phyloP scores from a whole-genome alignment of 164 flowering plant genomes.

The Chloranthus sessilifolius region DNA sequence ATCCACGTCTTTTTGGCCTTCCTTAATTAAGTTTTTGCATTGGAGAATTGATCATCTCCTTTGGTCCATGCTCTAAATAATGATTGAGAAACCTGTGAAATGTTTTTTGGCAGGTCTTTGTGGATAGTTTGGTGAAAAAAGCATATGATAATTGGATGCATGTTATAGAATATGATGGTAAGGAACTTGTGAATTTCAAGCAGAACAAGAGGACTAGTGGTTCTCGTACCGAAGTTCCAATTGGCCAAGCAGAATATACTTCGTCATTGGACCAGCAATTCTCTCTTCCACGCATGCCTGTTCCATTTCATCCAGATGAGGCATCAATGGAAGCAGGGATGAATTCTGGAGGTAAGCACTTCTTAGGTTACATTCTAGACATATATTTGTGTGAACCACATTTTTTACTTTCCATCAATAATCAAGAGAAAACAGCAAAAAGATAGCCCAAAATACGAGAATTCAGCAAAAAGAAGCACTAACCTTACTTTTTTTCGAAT shows the following conservation, averaged over 20 bases:
- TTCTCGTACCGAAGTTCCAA: slow-evolving; percentile 30
- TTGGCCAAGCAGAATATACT: slow-evolving; percentile 29
- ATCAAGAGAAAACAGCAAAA: no score
- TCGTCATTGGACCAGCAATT: slow-evolving; percentile 46
- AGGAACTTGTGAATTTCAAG: slow-evolving; percentile 52
- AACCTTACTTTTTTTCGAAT: no score
- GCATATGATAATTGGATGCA: slow-evolving; percentile 96
- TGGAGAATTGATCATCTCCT: no score
- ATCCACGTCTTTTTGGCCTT: no score
- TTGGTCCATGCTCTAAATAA: no score
- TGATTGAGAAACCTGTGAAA: no score
- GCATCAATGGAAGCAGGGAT: slow-evolving; percentile 35
- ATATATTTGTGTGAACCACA: no score
- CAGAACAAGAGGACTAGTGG: slow-evolving; percentile 31
- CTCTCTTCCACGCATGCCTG: slow-evolving; percentile 41
- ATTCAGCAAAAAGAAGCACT: no score
- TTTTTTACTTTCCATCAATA: no score
- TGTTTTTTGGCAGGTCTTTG: slow-evolving; percentile 50
- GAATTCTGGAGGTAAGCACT: slow-evolving; percentile 44
- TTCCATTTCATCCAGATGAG: slow-evolving; percentile 42
- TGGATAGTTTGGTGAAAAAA: slow-evolving; percentile 81
- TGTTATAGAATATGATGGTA: slow-evolving; percentile 90
- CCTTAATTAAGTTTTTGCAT: no score
- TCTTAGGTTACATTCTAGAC: no score
- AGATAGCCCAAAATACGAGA: no score